phyloP scores from a whole-genome alignment of 768 basidiomycete genomes.

The Xerocomellus intermedius region DNA sequence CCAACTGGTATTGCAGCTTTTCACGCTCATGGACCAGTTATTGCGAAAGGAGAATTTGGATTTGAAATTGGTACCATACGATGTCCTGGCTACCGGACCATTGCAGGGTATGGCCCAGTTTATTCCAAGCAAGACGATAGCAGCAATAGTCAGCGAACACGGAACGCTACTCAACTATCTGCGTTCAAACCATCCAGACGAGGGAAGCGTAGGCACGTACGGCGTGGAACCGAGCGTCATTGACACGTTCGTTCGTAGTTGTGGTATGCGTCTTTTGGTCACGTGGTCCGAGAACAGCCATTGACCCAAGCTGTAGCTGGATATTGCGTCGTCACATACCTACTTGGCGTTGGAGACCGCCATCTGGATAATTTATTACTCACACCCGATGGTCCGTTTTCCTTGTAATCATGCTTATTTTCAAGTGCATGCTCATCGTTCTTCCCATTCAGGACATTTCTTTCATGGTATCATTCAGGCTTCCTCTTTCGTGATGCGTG shows the following conservation, averaged over 20 bases:
- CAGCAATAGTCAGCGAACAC: constrained; percentile 90
- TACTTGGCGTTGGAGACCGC: constrained; percentile 95
- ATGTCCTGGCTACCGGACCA: constrained; percentile 89
- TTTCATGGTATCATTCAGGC: constrained; percentile 76
- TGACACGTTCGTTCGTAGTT: constrained; percentile 95
- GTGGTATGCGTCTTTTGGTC: constrained; percentile 59
- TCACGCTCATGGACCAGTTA: constrained; percentile 95
- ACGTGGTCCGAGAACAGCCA: neutral
- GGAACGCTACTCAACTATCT: constrained; percentile 87
- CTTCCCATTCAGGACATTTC: constrained; percentile 66
- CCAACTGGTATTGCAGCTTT: constrained; percentile 96
- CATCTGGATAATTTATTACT: constrained; percentile 95
- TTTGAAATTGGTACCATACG: constrained; percentile 86
- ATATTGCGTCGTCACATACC: constrained; percentile 95
- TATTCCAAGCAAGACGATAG: constrained; percentile 93
- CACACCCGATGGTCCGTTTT: constrained; percentile 75
- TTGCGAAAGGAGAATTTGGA: constrained; percentile 94
- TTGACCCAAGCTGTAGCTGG: constrained; percentile 62
- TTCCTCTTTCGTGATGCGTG: neutral
- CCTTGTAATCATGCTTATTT: neutral
- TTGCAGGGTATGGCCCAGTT: constrained; percentile 96
- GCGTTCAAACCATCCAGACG: constrained; percentile 83
- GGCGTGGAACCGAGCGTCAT: constrained; percentile 94
- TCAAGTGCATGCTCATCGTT: constrained; percentile 1
- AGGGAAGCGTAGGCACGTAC: constrained; percentile 90